These are phyloP conservation scores for Globisporangium ultimum DNA, from an alignment of 352 stramenopile genomes.

Conservation along the genomic window DNA sequence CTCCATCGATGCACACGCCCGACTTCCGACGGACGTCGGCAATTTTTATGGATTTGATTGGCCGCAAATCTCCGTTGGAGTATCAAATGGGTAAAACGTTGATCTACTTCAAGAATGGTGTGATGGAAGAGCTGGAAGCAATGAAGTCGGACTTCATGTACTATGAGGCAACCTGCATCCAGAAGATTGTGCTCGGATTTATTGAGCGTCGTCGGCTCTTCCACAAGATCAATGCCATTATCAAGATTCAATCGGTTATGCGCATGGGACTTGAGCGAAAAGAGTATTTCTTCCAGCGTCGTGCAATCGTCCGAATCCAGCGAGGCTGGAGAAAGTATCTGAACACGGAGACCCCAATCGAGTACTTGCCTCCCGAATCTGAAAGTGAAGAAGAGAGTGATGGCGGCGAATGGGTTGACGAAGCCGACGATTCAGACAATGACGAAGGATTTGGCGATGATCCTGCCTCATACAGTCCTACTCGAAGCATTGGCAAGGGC, in stretches of 20 bases:
- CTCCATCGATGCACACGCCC: conserved; percentile 81
- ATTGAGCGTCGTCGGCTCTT: conserved; percentile 66
- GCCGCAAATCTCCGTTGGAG: conserved; percentile 78
- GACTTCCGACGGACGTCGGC: conserved; percentile 74
- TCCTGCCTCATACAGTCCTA: conserved; percentile 10
- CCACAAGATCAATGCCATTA: conserved; percentile 60
- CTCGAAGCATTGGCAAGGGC: conserved; percentile 32
- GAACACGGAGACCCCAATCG: conserved; percentile 24
- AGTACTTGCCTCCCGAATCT: conserved; percentile 26
- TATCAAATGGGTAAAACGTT: conserved; percentile 93
- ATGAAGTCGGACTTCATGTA: conserved; percentile 93
- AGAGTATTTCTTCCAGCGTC: conserved; percentile 70
- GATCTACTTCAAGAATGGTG: conserved; percentile 95
- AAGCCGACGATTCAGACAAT: conserved; percentile 38
- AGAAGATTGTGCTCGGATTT: conserved; percentile 81
- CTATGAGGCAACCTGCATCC: conserved; percentile 82
- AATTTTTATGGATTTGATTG: conserved; percentile 81
- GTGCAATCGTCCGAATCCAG: conserved; percentile 71
- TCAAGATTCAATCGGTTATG: conserved; percentile 79
- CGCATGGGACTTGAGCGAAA: conserved; percentile 76
- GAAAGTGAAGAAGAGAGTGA: conserved; percentile 37
- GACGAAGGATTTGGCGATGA: conserved; percentile 56
- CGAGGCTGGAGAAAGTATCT: conserved; percentile 58
- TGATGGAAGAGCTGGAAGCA: conserved; percentile 93
- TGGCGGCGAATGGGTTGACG: conserved; percentile 43